A percentile compares a stretch with the other conserved stretches of the same genome.
Conservation (phyloP, 2,329 filamentous ascomycete genomes). For the Pseudogymnoascus sp. region DNA sequence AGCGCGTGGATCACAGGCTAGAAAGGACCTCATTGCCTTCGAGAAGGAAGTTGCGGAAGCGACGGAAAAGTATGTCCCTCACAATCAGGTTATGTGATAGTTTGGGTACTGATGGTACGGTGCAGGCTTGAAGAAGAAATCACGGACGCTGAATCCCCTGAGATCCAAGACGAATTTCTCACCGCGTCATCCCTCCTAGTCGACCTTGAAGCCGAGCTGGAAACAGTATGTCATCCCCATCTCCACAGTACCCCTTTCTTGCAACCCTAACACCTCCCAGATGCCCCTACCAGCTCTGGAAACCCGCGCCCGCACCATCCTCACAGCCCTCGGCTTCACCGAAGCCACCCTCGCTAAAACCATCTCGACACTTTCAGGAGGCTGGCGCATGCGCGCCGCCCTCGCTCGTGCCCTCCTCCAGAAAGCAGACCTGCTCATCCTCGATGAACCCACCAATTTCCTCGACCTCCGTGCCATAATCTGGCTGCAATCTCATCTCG, state of each 20-base stretch:
- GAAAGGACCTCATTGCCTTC: constrained; percentile 62
- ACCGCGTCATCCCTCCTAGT: constrained; percentile 24
- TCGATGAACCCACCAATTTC: constrained; percentile 85
- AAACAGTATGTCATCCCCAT: not conserved
- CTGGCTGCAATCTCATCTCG: constrained; percentile 70
- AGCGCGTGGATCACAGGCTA: constrained; percentile 61
- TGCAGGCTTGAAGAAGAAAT: not conserved
- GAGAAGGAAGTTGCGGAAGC: constrained; percentile 58
- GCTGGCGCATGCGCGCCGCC: constrained; percentile 63
- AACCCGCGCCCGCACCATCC: constrained; percentile 53
- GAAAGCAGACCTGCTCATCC: constrained; percentile 65
- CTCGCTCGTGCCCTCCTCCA: constrained; percentile 60
- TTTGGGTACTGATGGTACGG: not conserved
- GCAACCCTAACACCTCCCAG: not conserved
- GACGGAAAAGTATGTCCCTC: constrained; percentile 23
- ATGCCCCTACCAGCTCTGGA: constrained; percentile 36
- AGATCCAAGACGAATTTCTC: not conserved
- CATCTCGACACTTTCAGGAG: constrained; percentile 62
- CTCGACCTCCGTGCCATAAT: constrained; percentile 75
- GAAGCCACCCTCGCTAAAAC: constrained; percentile 50
- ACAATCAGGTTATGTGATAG: not conserved
- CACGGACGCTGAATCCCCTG: constrained; percentile 5
- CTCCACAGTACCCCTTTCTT: not conserved
- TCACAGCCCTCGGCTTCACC: constrained; percentile 64
- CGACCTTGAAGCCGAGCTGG: constrained; percentile 18